phyloP scores from a whole-genome alignment of 2,329 filamentous ascomycete genomes.

The Cytospora leucostoma region DNA sequence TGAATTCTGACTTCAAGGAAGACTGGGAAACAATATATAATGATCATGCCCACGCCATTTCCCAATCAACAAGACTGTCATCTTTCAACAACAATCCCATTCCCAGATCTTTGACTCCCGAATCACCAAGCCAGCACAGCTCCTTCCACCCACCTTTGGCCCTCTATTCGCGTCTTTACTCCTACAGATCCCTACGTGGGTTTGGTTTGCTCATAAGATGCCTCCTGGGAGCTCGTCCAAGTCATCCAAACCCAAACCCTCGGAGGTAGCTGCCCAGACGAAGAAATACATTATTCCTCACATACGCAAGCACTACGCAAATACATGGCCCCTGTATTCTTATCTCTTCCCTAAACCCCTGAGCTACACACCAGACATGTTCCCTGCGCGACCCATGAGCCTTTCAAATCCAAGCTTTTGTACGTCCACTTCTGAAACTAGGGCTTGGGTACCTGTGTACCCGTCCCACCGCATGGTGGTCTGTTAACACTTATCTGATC shows the following conservation, averaged over 20 bases:
- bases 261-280: slow-evolving; percentile 73
- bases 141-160: not conserved
- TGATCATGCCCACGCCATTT: slow-evolving; percentile 8
- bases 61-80: not conserved
- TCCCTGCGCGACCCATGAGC: slow-evolving; percentile 40
- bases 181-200: not conserved
- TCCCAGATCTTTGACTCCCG: not conserved
- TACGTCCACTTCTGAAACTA: slow-evolving; percentile 30
- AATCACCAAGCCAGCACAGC: not conserved
- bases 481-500: slow-evolving; percentile 17
- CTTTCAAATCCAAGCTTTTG: slow-evolving; percentile 49
- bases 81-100: not conserved
- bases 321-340: slow-evolving; percentile 59
- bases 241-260: slow-evolving; percentile 61
- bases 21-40: slow-evolving; percentile 18
- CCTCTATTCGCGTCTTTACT: not conserved
- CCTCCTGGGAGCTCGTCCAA: slow-evolving; percentile 40
- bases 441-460: slow-evolving; percentile 5
- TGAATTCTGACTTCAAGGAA: slow-evolving; percentile 8
- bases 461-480: slow-evolving; percentile 28
- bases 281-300: slow-evolving; percentile 69
- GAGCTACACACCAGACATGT: slow-evolving; percentile 43
- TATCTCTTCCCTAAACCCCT: slow-evolving; percentile 57
- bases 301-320: slow-evolving; percentile 58
- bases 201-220: slow-evolving; percentile 43